Percentiles rank a stretch among this genome's conserved stretches.
Evolutionary conservation across 257 asterid genomes (phyloP).

Genomic region (Penstemon barbatus): DNA sequence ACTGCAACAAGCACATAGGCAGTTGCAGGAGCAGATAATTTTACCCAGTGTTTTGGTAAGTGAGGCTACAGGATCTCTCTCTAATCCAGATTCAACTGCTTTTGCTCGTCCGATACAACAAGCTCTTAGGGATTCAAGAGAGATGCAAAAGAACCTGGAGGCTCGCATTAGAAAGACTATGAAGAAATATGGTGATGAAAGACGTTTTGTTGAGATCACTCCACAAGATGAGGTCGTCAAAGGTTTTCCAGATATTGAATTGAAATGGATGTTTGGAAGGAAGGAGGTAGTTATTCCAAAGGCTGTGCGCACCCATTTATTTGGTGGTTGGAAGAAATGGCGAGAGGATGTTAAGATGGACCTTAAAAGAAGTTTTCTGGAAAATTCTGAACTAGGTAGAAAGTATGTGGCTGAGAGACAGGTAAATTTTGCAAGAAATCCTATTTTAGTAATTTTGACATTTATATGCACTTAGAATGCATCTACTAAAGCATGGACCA

Average conservation of each 20-base stretch:
- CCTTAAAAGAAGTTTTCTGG: conserved; percentile 63
- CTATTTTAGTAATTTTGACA: conserved; percentile 12
- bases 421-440: conserved; percentile 48
- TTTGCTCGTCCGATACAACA: conserved; percentile 64
- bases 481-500: conserved; percentile 4
- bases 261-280: conserved; percentile 90
- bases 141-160: conserved; percentile 78
- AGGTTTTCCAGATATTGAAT: conserved; percentile 87
- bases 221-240: conserved; percentile 83
- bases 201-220: conserved; percentile 62
- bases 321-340: conserved; percentile 96
- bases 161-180: conserved; percentile 58
- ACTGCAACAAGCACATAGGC: conserved; percentile 73
- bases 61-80: conserved; percentile 51
- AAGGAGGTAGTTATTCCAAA: conserved; percentile 78
- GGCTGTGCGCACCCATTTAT: conserved; percentile 58
- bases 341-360: conserved; percentile 70
- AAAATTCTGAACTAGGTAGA: conserved; percentile 75
- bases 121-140: conserved; percentile 63
- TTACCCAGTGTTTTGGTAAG: conserved; percentile 57
- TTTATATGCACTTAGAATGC: conserved; percentile 12
- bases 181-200: conserved; percentile 80
- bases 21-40: conserved; percentile 62
- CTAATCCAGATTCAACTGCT: conserved; percentile 46
- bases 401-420: conserved; percentile 85